Conservation (phyloP, 1,284 basidiomycete genomes). For the Cryptococcus neoformans region DNA sequence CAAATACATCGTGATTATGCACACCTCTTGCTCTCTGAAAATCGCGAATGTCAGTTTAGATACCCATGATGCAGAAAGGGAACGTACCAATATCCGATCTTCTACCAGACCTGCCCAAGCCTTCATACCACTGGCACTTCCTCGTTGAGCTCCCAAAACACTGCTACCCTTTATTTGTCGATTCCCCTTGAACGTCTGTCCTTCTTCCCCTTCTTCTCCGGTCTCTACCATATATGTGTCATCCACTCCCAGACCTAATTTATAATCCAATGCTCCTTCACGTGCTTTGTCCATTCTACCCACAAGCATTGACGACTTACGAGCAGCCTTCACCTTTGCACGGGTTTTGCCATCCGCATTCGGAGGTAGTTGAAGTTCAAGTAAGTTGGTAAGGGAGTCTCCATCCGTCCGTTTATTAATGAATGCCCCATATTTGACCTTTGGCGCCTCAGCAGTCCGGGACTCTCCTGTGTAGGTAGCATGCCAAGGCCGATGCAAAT, state of each 20-base stretch:
- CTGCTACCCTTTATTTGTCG: slow-evolving; percentile 50
- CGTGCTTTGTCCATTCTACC: slow-evolving; percentile 62
- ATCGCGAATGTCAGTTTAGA: too few relatives aligned
- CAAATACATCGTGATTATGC: not conserved
- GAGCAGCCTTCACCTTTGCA: slow-evolving; percentile 56
- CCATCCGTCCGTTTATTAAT: slow-evolving; percentile 22
- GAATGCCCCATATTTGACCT: slow-evolving; percentile 43
- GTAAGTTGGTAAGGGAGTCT: slow-evolving; percentile 31
- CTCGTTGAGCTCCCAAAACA: slow-evolving; percentile 38
- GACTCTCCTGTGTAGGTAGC: slow-evolving; percentile 41
- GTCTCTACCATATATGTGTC: slow-evolving; percentile 1
- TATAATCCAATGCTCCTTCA: slow-evolving; percentile 74
- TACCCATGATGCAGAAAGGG: not conserved
- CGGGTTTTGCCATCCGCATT: slow-evolving; percentile 56
- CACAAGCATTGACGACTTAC: slow-evolving; percentile 57
- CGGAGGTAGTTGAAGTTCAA: slow-evolving; percentile 41
- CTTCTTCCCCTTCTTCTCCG: slow-evolving; percentile 35
- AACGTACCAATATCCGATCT: slow-evolving; percentile 69
- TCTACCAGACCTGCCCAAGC: slow-evolving; percentile 75
- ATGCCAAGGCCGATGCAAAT: slow-evolving; percentile 47
- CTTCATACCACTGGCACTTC: slow-evolving; percentile 55
- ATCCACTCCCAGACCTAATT: slow-evolving; percentile 46
- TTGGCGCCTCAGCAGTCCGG: slow-evolving; percentile 20
- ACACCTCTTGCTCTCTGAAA: slow-evolving; percentile 32
- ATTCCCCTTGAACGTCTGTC: slow-evolving; percentile 54